phyloP scores from a whole-genome alignment of 176 grass and related monocot species.

The Triticum dicoccoides region DNA sequence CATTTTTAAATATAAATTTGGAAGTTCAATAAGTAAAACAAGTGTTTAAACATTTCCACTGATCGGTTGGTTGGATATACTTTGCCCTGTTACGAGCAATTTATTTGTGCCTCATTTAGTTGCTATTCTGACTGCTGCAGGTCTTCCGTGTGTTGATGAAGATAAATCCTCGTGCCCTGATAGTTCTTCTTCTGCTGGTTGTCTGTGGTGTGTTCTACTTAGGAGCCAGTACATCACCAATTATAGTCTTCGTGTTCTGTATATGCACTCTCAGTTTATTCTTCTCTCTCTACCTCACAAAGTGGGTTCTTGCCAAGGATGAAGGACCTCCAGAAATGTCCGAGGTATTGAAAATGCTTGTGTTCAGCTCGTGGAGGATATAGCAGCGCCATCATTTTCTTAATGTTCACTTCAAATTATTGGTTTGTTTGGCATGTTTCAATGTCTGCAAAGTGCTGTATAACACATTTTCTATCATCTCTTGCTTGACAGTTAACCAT shows the following conservation, averaged over 20 bases:
- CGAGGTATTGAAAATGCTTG: conserved; percentile 54
- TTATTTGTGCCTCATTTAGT: not conserved
- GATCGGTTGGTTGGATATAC: not conserved
- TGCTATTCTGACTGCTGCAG: conserved; percentile 46
- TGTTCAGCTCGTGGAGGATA: not conserved
- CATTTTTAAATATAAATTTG: not conserved
- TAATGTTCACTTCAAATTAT: not conserved
- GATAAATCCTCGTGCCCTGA: conserved; percentile 83
- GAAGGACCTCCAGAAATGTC: conserved; percentile 98
- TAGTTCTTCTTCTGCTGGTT: conserved; percentile 61
- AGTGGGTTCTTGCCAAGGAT: conserved; percentile 99
- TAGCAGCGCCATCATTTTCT: conserved; percentile 14
- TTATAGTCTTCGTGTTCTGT: conserved; percentile 93
- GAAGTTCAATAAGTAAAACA: not conserved
- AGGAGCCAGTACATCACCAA: conserved; percentile 88
- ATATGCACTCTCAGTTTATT: conserved; percentile 91
- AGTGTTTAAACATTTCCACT: conserved; percentile 5
- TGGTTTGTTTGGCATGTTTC: not conserved
- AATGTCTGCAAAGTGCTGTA: not conserved
- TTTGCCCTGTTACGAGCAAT: conserved; percentile 15
- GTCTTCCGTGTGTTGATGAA: conserved; percentile 75
- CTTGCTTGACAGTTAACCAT: not conserved
- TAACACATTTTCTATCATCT: conserved; percentile 17
- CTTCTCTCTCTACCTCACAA: conserved; percentile 91
- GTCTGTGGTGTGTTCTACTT: conserved; percentile 82